These are phyloP conservation scores for Haplographium delicatum DNA, from an alignment of 495 filamentous ascomycete species.

Conservation along the genomic window DNA sequence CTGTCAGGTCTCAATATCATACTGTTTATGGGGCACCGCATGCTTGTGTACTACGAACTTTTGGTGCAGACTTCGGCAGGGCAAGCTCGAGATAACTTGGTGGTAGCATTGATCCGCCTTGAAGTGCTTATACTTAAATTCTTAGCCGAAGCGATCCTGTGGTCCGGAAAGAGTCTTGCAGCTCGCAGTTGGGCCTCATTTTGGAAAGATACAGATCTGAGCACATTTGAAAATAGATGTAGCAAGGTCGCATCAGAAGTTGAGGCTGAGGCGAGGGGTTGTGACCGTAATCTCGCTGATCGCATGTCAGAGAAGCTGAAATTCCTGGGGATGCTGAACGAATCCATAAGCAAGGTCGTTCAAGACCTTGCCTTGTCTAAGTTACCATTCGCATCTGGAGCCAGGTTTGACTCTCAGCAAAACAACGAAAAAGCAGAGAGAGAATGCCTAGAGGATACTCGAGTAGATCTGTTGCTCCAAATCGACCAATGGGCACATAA, in stretches of 20 bases:
- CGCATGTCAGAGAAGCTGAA: too few relatives aligned
- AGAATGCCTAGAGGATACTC: conserved; percentile 28
- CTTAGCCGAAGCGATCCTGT: not conserved
- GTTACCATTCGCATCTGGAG: conserved; percentile 1
- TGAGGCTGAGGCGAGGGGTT: too few relatives aligned
- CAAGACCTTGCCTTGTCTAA: conserved; percentile 7
- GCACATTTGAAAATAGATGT: too few relatives aligned
- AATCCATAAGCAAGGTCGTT: too few relatives aligned
- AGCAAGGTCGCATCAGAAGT: too few relatives aligned
- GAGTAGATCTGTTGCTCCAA: conserved; percentile 20
- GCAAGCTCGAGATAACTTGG: not conserved
- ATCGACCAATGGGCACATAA: conserved; percentile 17
- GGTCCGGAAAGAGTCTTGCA: too few relatives aligned
- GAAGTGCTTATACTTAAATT: not conserved
- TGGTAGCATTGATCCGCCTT: not conserved
- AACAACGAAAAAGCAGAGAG: conserved; percentile 26
- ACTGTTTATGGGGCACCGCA: not conserved
- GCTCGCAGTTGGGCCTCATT: too few relatives aligned
- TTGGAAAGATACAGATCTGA: too few relatives aligned
- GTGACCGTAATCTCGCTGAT: too few relatives aligned
- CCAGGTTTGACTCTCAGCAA: conserved; percentile 23
- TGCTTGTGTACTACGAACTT: not conserved
- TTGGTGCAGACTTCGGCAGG: not conserved
- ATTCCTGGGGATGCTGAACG: too few relatives aligned
- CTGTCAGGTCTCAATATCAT: not conserved